These are phyloP conservation scores for Kazachstania sp. DNA, from an alignment of 1,139 yeast genomes.

Conservation along the genomic window DNA sequence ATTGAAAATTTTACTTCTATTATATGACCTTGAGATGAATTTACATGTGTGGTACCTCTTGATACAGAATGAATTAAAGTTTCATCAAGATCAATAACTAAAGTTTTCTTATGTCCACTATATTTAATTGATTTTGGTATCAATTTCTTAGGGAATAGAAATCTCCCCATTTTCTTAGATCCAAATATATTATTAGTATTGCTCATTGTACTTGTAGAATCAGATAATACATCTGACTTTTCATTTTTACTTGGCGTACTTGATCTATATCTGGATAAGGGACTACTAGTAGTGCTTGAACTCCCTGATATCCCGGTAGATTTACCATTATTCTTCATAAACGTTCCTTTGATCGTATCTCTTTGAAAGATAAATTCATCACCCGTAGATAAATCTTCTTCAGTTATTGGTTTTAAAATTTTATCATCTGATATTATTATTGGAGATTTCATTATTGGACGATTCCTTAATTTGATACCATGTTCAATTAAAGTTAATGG, in stretches of 20 bases:
- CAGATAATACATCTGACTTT: neutral
- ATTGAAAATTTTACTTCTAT: constrained; percentile 68
- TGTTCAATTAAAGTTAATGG: constrained; percentile 41
- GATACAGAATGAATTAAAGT: constrained; percentile 87
- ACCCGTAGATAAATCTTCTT: constrained; percentile 26
- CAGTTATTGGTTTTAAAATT: constrained; percentile 6
- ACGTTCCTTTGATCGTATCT: constrained; percentile 27
- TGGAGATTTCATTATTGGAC: constrained; percentile 3
- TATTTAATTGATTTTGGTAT: constrained; percentile 30
- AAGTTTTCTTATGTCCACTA: constrained; percentile 48
- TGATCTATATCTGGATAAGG: neutral
- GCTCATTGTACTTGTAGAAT: constrained; percentile 3
- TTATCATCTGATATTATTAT: neutral
- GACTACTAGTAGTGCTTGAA: neutral
- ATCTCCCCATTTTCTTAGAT: constrained; percentile 29
- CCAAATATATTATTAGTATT: constrained; percentile 14
- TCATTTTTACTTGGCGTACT: neutral
- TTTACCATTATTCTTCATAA: constrained; percentile 11
- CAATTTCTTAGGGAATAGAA: constrained; percentile 40
- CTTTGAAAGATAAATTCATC: constrained; percentile 26
- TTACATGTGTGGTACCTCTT: constrained; percentile 48
- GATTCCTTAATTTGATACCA: constrained; percentile 12
- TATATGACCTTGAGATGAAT: constrained; percentile 43
- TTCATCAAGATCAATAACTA: constrained; percentile 85
- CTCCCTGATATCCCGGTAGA: neutral